Conservation (phyloP, 345 rosid species). For the Litchi chinensis region DNA sequence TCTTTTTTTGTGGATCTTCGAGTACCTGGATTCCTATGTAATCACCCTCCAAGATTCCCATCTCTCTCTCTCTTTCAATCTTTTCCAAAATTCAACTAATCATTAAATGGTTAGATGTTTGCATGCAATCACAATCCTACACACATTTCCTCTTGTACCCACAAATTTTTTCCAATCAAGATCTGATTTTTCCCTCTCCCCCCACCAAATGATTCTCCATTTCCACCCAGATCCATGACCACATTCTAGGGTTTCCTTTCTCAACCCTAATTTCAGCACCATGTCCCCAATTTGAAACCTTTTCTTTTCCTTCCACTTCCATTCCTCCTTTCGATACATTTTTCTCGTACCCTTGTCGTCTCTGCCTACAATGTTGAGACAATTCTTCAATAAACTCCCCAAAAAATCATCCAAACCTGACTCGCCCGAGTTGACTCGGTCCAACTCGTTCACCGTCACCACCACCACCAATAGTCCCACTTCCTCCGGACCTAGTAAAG, state of each 20-base stretch:
- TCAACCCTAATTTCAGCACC: slow-evolving; percentile 19
- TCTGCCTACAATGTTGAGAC: slow-evolving; percentile 57
- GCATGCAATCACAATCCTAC: slow-evolving; percentile 23
- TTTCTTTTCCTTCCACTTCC: not conserved
- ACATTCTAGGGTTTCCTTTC: slow-evolving; percentile 26
- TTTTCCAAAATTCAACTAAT: slow-evolving; percentile 34
- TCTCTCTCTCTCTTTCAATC: slow-evolving; percentile 13
- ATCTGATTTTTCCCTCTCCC: slow-evolving; percentile 12
- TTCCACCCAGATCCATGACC: slow-evolving; percentile 38
- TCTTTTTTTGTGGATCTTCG: slow-evolving; percentile 20
- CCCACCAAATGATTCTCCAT: slow-evolving; percentile 12
- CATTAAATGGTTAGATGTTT: slow-evolving; percentile 35
- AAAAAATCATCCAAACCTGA: slow-evolving; percentile 62
- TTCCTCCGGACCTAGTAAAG: slow-evolving; percentile 18
- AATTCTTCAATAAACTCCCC: slow-evolving; percentile 70
- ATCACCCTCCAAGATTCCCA: slow-evolving; percentile 12
- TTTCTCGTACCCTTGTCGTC: not conserved
- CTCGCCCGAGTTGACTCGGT: slow-evolving; percentile 45
- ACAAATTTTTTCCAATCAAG: slow-evolving; percentile 5
- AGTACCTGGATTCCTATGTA: slow-evolving; percentile 25
- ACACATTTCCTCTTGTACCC: not conserved
- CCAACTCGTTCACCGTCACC: slow-evolving; percentile 32
- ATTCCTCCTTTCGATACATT: not conserved
- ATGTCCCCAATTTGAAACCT: slow-evolving; percentile 22
- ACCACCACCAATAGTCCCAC: not conserved